phyloP scores from a whole-genome alignment of 345 rosid species.

The Salix caprea region DNA sequence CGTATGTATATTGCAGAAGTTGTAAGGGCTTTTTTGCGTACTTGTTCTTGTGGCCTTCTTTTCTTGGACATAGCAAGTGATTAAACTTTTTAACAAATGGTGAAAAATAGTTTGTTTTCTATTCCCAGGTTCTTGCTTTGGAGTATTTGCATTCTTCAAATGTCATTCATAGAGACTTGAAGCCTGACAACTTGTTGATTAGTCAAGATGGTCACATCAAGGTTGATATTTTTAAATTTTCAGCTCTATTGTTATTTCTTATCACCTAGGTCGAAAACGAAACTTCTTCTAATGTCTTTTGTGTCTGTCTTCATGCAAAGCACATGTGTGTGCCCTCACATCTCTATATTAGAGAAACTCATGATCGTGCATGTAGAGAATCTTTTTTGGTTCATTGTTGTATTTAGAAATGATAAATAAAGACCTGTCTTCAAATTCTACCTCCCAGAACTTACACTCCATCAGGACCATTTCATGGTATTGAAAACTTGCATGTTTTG shows the following conservation, averaged over 20 bases:
- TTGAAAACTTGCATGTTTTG: background rate
- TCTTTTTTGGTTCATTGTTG: background rate
- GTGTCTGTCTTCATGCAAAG: background rate
- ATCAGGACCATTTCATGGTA: background rate
- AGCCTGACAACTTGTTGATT: slow-evolving; percentile 96
- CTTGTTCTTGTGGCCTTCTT: slow-evolving; percentile 4
- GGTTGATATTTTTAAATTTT: slow-evolving; percentile 42
- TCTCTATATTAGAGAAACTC: background rate
- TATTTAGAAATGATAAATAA: background rate
- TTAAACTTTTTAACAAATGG: slow-evolving; percentile 30
- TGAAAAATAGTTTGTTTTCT: slow-evolving; percentile 30
- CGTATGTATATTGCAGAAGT: slow-evolving; percentile 90
- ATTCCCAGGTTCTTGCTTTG: slow-evolving; percentile 87
- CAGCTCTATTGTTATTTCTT: background rate
- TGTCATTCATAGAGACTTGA: slow-evolving; percentile 93
- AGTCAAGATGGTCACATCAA: slow-evolving; percentile 98
- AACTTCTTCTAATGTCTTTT: background rate
- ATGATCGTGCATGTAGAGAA: background rate
- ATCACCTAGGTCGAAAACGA: background rate
- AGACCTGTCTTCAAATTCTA: background rate
- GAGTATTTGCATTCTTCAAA: slow-evolving; percentile 92
- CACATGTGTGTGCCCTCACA: background rate
- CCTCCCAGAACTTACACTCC: background rate
- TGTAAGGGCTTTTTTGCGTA: slow-evolving; percentile 47
- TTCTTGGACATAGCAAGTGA: background rate